phyloP scores from a whole-genome alignment of 306 rosid genomes.

The Vicia sativa region DNA sequence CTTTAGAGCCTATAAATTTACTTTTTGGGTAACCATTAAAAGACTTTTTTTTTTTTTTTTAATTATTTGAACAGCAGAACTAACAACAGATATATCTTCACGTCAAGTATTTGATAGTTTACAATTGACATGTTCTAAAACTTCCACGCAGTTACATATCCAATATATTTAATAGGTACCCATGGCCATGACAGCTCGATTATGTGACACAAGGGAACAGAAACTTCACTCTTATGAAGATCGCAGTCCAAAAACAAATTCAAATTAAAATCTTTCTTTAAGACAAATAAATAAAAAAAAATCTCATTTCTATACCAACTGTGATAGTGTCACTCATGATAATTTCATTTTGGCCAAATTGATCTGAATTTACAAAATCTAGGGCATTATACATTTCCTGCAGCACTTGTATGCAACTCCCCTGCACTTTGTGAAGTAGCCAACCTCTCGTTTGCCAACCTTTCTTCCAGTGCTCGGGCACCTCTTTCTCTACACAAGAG shows the following conservation, averaged over 20 bases:
- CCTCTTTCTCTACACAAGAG: slow-evolving; percentile 81
- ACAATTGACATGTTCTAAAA: slow-evolving; percentile 6
- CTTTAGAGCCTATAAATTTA: no score
- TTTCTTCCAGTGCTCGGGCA: slow-evolving; percentile 94
- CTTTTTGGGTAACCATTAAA: no score
- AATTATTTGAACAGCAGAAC: slow-evolving; percentile 5
- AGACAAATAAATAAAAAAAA: not conserved
- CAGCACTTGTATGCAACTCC: slow-evolving; percentile 56
- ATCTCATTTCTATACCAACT: slow-evolving; percentile 42
- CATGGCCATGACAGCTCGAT: slow-evolving; percentile 21
- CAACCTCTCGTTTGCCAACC: slow-evolving; percentile 81
- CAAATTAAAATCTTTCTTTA: slow-evolving; percentile 38
- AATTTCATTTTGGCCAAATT: slow-evolving; percentile 29
- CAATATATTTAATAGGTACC: slow-evolving; percentile 21
- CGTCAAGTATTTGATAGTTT: not conserved
- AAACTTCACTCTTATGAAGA: slow-evolving; percentile 28
- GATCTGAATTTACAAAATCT: slow-evolving; percentile 36
- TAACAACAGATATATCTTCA: not conserved
- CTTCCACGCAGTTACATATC: slow-evolving; percentile 11
- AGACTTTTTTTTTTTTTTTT: no score
- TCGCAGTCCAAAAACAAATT: slow-evolving; percentile 40
- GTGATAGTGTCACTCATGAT: slow-evolving; percentile 27
- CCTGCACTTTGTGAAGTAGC: slow-evolving; percentile 54
- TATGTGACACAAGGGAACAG: slow-evolving; percentile 22
- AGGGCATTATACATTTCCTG: slow-evolving; percentile 58